phyloP scores from a whole-genome alignment of 148 eudicot genomes.

The Selenicereus undatus region DNA sequence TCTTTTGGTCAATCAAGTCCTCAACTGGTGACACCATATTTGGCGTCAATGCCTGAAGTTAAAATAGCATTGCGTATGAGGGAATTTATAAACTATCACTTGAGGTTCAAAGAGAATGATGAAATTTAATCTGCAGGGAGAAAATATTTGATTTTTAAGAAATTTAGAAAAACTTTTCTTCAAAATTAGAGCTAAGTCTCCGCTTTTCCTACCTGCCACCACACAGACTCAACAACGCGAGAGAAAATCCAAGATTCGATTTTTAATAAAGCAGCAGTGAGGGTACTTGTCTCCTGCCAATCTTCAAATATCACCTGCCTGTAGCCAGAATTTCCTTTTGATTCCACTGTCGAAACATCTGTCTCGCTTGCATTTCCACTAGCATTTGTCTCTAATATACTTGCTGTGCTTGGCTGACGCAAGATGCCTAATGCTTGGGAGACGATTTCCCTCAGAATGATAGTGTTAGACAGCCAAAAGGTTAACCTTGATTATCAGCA shows the following conservation, averaged over 20 bases:
- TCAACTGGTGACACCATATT: constrained; percentile 74
- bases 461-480: constrained; percentile 83
- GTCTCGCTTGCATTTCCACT: constrained; percentile 28
- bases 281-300: constrained; percentile 87
- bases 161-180: neutral
- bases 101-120: neutral
- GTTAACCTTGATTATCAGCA: constrained; percentile 56
- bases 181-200: neutral
- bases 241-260: constrained; percentile 87
- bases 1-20: constrained; percentile 38
- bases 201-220: constrained; percentile 76
- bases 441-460: constrained; percentile 74
- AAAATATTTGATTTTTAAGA: neutral
- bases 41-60: constrained; percentile 69
- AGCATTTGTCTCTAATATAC: constrained; percentile 35
- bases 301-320: constrained; percentile 55
- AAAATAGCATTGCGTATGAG: neutral
- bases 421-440: constrained; percentile 62
- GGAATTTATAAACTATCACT: neutral
- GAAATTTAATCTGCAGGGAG: neutral
- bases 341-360: constrained; percentile 35
- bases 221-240: constrained; percentile 78
- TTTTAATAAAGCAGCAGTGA: constrained; percentile 68
- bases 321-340: constrained; percentile 36
- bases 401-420: constrained; percentile 39